Base-by-base conservation (phyloP, 2,329 filamentous ascomycete species). In the Coccinonectria pachysandricola region DNA sequence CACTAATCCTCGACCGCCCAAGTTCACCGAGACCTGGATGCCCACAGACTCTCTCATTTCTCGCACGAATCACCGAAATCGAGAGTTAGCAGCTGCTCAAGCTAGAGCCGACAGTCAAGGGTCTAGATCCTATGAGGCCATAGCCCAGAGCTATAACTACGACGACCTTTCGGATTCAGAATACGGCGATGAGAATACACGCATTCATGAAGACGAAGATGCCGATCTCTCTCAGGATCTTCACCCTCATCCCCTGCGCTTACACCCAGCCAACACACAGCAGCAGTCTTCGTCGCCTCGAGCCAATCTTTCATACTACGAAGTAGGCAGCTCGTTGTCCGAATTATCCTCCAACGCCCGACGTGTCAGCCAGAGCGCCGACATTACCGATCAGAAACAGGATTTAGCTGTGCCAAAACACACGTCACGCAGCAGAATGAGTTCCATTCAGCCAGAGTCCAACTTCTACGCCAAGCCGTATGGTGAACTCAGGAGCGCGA, bases 381-480 rank as follows among this genome's bases (percentile, higher is more conserved):
- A 69, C 31, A 65, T 67, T 22, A 48, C 52, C n/a, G 64, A 68
- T 35, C 45, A 51, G 35, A 46, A 48, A 23, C 37, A 39, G 12
- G 35, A 34, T 7, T 33, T 36, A 11, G 12, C 34, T 19, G 30
- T 31, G 12, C 23, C 21, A 4, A 36, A 36, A 9, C 30, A 28
- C 6, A 35, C 32, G 29, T 34, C 46, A 19, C 39, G 49, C 19
- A 45, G 53, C 34, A 32, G 40, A 19, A 42, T 47, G 29, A 64
- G 59, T 35, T 65, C 62, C 23, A 66, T 70, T 35, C 65, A 70
- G 44, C 39, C 56, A 16, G 65, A 71, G 26, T 43, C 44, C 10
- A 49, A 46, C 23, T 72, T 74, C 45, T 68, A 60, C 42, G 50
- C 65, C 7, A 70, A 68, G 45, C 62, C 67, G n/a, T 77, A 78